Percentiles rank a stretch among this genome's conserved stretches.
Conservation (phyloP, 305 asterid species). For the Rubia peregrina region DNA sequence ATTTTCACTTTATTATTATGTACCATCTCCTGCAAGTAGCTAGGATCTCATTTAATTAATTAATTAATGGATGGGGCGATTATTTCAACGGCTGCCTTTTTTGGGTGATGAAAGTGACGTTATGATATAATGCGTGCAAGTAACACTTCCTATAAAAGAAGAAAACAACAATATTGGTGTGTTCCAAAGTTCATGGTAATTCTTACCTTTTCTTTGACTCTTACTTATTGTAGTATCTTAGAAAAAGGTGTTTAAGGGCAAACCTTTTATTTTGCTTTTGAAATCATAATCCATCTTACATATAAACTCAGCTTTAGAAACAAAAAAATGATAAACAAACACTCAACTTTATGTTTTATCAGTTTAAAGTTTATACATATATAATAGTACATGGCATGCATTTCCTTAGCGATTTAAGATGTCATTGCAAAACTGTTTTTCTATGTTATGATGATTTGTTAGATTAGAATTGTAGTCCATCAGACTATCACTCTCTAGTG, state of each 20-base stretch:
- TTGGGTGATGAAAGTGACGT: background rate
- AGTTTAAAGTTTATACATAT: background rate
- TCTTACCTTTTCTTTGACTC: background rate
- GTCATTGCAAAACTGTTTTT: background rate
- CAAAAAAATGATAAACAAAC: background rate
- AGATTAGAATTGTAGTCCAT: background rate
- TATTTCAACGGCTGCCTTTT: background rate
- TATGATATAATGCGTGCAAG: slow-evolving; percentile 18
- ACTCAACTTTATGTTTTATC: background rate
- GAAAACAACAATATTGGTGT: background rate
- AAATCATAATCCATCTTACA: too few relatives aligned
- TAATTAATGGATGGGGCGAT: background rate
- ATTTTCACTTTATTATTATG: slow-evolving; percentile 1
- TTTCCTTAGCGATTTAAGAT: too few relatives aligned
- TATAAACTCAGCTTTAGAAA: background rate
- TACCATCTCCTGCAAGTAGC: background rate
- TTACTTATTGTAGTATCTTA: background rate
- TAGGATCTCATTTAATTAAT: background rate
- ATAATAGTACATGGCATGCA: background rate
- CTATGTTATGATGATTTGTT: background rate
- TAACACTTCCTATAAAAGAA: slow-evolving; percentile 3
- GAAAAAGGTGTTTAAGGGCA: background rate
- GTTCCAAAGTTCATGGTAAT: background rate
- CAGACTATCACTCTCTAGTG: background rate
- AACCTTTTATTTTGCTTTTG: too few relatives aligned